These are phyloP conservation scores for Mercurialis annua DNA, from an alignment of 345 rosid species.

Conservation along the genomic window DNA sequence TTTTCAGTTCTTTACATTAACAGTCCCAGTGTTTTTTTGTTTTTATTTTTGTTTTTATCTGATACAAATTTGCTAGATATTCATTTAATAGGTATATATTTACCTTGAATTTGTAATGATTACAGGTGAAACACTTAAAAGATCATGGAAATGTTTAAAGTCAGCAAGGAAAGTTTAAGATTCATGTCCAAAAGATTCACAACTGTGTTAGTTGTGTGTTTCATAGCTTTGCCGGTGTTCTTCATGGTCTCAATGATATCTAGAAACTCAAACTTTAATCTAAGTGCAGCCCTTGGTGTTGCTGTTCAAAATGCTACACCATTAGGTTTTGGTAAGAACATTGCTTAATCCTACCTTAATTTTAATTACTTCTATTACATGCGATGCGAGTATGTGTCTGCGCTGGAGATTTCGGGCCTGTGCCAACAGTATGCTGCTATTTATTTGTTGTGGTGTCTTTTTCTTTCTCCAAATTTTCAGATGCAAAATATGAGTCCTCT, in stretches of 20 bases:
- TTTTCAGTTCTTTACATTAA: not conserved
- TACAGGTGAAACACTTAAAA: slow-evolving; percentile 2
- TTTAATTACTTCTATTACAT: not conserved
- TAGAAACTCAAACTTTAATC: slow-evolving; percentile 5
- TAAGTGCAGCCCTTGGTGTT: not conserved
- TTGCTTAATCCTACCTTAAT: not conserved
- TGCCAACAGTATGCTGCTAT: not conserved
- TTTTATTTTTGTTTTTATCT: not conserved
- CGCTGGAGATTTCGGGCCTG: no score
- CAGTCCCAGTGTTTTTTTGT: not conserved
- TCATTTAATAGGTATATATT: not conserved
- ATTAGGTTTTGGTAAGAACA: slow-evolving; percentile 9
- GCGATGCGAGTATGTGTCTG: no score
- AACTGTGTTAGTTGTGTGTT: slow-evolving; percentile 3
- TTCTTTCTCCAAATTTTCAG: not conserved
- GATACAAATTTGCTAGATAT: not conserved
- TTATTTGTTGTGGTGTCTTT: not conserved
- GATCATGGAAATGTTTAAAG: slow-evolving; percentile 12
- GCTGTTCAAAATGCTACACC: slow-evolving; percentile 15
- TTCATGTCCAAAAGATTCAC: slow-evolving; percentile 8
- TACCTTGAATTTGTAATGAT: not conserved
- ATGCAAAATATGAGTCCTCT: slow-evolving; percentile 6
- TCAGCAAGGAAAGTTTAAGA: not conserved
- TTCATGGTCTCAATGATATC: slow-evolving; percentile 2
- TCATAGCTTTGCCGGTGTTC: slow-evolving; percentile 18